A percentile compares a stretch with the other conserved stretches of the same genome.
Conservation (phyloP, 2,329 filamentous ascomycete genomes). For the Cyphellophora europaea region DNA sequence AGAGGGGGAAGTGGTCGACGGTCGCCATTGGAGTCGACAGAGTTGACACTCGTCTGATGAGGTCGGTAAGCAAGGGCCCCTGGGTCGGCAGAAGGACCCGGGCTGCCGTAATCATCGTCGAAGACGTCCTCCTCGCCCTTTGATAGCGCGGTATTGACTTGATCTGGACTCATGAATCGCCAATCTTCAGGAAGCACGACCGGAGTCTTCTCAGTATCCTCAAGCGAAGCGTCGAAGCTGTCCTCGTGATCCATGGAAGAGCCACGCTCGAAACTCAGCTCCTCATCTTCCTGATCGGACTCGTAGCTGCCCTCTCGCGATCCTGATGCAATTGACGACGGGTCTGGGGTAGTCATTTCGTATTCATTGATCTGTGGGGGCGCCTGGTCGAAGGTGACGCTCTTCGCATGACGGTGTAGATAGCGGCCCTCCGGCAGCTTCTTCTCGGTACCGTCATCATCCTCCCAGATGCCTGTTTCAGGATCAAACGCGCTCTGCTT, state of each 20-base stretch:
- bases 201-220: conserved; percentile 93
- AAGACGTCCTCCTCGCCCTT: conserved; percentile 58
- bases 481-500: conserved; percentile 48
- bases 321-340: conserved; percentile 82
- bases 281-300: conserved; percentile 67
- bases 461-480: conserved; percentile 59
- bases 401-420: conserved; percentile 81
- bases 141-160: conserved; percentile 44
- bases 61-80: conserved; percentile 42
- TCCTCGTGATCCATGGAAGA: conserved; percentile 62
- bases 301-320: conserved; percentile 92
- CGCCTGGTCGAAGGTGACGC: conserved; percentile 90
- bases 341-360: conserved; percentile 91
- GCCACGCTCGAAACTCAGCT: conserved; percentile 51
- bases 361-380: conserved; percentile 96
- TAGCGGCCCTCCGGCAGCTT: conserved; percentile 56
- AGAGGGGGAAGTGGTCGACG: conserved; percentile 80
- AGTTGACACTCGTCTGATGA: conserved; percentile 57
- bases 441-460: conserved; percentile 49
- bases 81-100: conserved; percentile 49
- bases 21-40: conserved; percentile 67
- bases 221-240: conserved; percentile 90
- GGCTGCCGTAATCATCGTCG: conserved; percentile 53
- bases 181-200: conserved; percentile 97
- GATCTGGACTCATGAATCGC: conserved; percentile 66